Conservation (phyloP, 768 basidiomycete species). For the Lactarius tabidus region DNA sequence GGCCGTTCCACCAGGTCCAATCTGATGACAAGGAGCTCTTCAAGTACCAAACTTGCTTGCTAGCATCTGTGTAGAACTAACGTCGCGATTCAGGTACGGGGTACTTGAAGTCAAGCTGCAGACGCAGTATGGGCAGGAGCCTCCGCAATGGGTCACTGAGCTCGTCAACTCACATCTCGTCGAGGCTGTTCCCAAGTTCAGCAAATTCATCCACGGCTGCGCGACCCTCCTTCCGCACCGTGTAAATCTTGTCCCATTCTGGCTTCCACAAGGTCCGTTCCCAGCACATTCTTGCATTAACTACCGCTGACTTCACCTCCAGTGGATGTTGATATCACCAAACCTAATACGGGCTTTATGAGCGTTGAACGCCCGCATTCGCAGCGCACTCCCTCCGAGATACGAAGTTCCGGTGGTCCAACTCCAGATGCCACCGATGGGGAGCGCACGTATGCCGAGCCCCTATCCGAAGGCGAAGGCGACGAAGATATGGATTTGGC, state of each 20-base stretch:
- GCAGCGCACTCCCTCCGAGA: constrained; percentile 29
- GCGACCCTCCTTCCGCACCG: constrained; percentile 88
- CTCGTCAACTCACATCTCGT: constrained; percentile 95
- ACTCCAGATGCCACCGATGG: constrained; percentile 39
- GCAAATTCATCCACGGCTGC: constrained; percentile 96
- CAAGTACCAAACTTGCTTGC: constrained; percentile 48
- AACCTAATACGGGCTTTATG: constrained; percentile 71
- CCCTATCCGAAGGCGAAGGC: constrained; percentile 92
- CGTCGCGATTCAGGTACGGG: constrained; percentile 55
- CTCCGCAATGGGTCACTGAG: constrained; percentile 94
- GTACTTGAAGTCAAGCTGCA: constrained; percentile 97
- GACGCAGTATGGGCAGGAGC: constrained; percentile 92
- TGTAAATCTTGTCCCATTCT: constrained; percentile 96
- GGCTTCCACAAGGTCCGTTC: constrained; percentile 86
- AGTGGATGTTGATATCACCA: constrained; percentile 96
- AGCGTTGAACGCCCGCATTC: constrained; percentile 71
- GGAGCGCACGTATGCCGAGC: constrained; percentile 64
- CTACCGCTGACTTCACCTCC: constrained; percentile 6
- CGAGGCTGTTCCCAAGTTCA: constrained; percentile 98
- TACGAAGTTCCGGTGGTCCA: constrained; percentile 39
- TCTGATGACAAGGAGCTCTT: constrained; percentile 87
- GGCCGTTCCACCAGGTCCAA: constrained; percentile 76
- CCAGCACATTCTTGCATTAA: no score
- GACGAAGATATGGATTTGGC: constrained; percentile 68
- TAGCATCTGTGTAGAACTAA: constrained; percentile 1